Base-by-base conservation (phyloP, 208 protist genomes). In the Acanthamoeba culbertsoni region DNA sequence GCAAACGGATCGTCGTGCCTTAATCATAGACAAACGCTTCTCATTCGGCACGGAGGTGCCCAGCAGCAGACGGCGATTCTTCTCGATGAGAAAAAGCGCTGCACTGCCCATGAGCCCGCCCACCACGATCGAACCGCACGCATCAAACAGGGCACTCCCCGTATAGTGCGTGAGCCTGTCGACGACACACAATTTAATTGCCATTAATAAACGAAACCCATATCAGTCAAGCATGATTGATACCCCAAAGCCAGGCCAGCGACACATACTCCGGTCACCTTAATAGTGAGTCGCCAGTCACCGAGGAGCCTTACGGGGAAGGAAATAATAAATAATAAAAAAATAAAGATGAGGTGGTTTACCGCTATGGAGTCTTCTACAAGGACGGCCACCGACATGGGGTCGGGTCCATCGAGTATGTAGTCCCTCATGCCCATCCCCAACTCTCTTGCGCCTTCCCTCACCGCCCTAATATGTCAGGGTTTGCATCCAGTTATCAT, bases 341-440 rank as follows among this genome's bases (percentile, higher is more conserved):
- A n/a, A n/a, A n/a, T n/a, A n/a, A n/a, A n/a, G n/a, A n/a, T n/a
- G 28, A 28, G 53, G 3, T 7, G n/a, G 46, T 8, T n/a, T 89
- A 89, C 57, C 10, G 86, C 86, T 18, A 75, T 57, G 16, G 59
- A 46, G 42, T 92, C 86, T 53, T 92, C 86, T 2, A 92, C 46
- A 28, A 92, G 62, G 26, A 92, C 86, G 45, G 57, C 86, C 4
- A 92, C 86, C 0, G 86, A 35, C 53, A 92, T 68, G 0, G 86
- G 86, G 43, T 92, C 86, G 10, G 86, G 62, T 5, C 86, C 86
- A 28, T 57, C 43, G 26, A 92, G 12, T 26, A 92, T 57, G 28
- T 92, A 92, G 57, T 92, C 86, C 59, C 55, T 92, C 26, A 92
- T 92, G 59, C 37, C 53, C 59, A 92, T 68, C 14, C 43, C 59